Percentiles rank a stretch among this genome's conserved stretches.
phyloP scores from a whole-genome alignment of 108 stramenopile genomes.

The Fistulifera solaris region DNA sequence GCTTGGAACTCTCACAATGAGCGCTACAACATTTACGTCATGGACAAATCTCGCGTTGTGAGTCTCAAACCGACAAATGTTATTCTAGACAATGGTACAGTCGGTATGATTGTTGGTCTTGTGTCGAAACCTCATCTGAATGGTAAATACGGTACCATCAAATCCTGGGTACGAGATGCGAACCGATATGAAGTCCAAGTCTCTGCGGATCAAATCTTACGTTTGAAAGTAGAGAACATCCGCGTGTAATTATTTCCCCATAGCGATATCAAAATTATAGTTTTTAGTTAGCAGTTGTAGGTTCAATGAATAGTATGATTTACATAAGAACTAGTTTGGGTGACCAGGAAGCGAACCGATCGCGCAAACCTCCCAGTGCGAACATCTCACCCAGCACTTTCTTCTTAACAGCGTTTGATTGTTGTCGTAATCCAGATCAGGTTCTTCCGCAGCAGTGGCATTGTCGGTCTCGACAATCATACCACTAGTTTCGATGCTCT shows the following conservation, averaged over 20 bases:
- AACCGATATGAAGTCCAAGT: conserved; percentile 80
- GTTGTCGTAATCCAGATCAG: too few relatives aligned
- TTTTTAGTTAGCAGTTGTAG: too few relatives aligned
- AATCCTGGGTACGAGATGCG: conserved; percentile 49
- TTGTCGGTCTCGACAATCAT: too few relatives aligned
- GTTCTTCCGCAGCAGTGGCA: too few relatives aligned
- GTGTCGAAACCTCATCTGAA: conserved; percentile 75
- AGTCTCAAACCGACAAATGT: conserved; percentile 72
- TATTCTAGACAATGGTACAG: conserved; percentile 63
- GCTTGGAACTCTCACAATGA: conserved; percentile 67
- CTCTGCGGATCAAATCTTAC: conserved; percentile 59
- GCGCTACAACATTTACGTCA: conserved; percentile 74
- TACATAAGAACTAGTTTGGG: conserved; percentile 1
- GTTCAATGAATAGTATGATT: too few relatives aligned
- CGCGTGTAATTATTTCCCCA: conserved; percentile 29
- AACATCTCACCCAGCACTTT: conserved; percentile 11
- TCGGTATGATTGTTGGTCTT: conserved; percentile 59
- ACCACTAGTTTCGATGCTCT: too few relatives aligned
- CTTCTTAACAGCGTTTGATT: conserved; percentile 21
- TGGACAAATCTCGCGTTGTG: conserved; percentile 44
- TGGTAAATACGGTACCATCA: conserved; percentile 82
- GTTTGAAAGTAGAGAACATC: conserved; percentile 76
- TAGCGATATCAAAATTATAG: too few relatives aligned
- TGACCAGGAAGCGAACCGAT: conserved; percentile 47
- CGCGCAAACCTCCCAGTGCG: conserved; percentile 61